Evolutionary conservation across 116 monocot genomes (phyloP).

Genomic region (Cymodocea nodosa): DNA sequence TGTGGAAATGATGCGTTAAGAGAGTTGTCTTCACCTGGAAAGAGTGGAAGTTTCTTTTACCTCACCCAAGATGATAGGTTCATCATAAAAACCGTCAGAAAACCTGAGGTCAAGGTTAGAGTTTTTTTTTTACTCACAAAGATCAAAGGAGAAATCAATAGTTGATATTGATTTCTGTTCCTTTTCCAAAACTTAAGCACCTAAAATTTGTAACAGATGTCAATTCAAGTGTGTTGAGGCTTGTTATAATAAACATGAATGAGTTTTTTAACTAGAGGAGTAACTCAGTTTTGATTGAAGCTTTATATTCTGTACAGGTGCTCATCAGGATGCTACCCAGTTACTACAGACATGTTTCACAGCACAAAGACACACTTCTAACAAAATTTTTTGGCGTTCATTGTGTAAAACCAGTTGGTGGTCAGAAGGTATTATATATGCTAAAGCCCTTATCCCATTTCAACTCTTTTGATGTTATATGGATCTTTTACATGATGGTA

Average conservation of each 20-base stretch:
- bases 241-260: no score
- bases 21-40: constrained; percentile 91
- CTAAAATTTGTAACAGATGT: no score
- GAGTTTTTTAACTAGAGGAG: no score
- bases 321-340: constrained; percentile 80
- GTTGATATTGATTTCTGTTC: no score
- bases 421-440: constrained; percentile 53
- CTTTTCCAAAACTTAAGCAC: no score
- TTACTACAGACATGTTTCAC: constrained; percentile 66
- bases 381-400: constrained; percentile 94
- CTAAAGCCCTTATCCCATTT: not conserved
- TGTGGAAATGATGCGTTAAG: constrained; percentile 88
- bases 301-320: constrained; percentile 29
- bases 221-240: no score
- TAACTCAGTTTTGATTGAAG: not conserved
- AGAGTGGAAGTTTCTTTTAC: constrained; percentile 95
- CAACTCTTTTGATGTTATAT: not conserved
- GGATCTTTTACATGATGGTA: not conserved
- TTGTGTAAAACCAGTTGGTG: constrained; percentile 85
- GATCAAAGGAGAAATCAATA: no score
- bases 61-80: constrained; percentile 88
- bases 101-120: constrained; percentile 91
- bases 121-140: no score
- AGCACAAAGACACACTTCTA: constrained; percentile 54
- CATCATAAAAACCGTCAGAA: constrained; percentile 97